Evolutionary conservation across 768 basidiomycete genomes (phyloP).

Genomic region (Pleurotus giganteus): DNA sequence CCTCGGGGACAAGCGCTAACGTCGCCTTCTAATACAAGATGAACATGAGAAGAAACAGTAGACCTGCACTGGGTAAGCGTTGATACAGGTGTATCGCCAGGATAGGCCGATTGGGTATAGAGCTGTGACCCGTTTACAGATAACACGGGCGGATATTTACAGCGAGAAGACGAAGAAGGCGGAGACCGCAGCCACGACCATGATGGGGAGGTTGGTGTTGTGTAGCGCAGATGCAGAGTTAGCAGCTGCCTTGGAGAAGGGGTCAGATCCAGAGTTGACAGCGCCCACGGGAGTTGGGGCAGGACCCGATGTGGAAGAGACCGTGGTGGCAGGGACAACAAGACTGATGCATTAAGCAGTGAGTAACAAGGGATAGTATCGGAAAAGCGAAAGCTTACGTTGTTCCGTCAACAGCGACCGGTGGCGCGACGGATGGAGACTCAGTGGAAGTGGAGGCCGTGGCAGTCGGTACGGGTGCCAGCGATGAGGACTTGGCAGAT

Average conservation of each 20-base stretch:
- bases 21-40: slow-evolving; percentile 8
- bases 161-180: slow-evolving; percentile 36
- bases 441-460: no score
- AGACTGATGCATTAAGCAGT: slow-evolving; percentile 6
- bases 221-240: slow-evolving; percentile 31
- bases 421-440: slow-evolving; percentile 9
- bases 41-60: slow-evolving; percentile 6
- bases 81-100: slow-evolving; percentile 11
- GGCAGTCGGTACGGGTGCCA: no score
- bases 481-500: neutral
- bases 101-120: slow-evolving; percentile 9
- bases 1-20: neutral
- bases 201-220: slow-evolving; percentile 38
- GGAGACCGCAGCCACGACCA: slow-evolving; percentile 38
- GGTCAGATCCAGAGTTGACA: slow-evolving; percentile 41
- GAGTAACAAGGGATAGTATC: neutral
- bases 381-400: neutral
- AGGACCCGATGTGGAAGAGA: slow-evolving; percentile 14
- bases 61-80: neutral
- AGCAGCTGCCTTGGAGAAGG: slow-evolving; percentile 19
- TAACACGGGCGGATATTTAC: slow-evolving; percentile 14
- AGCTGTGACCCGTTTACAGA: slow-evolving; percentile 2
- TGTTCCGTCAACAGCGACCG: slow-evolving; percentile 7
- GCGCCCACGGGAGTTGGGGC: slow-evolving; percentile 38
- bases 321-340: slow-evolving; percentile 10